Base-by-base conservation (phyloP, 2,329 filamentous ascomycete genomes). In the Alternaria consortialis region DNA sequence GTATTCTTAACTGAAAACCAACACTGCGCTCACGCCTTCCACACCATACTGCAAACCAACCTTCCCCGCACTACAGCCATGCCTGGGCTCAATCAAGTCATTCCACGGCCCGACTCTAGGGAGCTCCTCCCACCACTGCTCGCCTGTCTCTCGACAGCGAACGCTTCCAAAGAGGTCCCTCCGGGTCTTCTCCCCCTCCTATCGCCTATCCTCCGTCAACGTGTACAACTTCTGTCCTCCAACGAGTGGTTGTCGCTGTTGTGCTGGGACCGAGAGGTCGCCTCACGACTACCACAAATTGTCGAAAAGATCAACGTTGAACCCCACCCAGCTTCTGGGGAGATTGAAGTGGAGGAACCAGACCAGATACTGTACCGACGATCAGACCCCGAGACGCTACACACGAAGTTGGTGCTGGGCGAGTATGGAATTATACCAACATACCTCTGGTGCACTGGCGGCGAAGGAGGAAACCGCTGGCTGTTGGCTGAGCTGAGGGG, bases 271-370 rank as follows among this genome's bases (percentile, higher is more conserved):
- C 71, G 83, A 7, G 77, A 84, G 64, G 80, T 86, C 43, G 87
- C 84, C 3, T 81, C 85, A 32, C 85, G 83, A 65, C 83, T 94
- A 17, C 82, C 85, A n/a, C 82, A 86, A 59, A 81, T 90, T 13
- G 87, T 88, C 32, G 84, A 85, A 67, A 84, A 85, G 57, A 86
- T 91, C 54, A 80, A 84, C 46, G 82, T 94, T 32, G 90, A 94
- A 76, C 90, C 91, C n/a, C 92, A 95, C 71, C 92, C 92, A 3
- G 87, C 90, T 5, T 93, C 90, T 2, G 91, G 91, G 55, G 91
- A 94, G 77, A 86, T 94, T 55, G 91, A 94, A 79, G 79, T 94
- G 20, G 88, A 91, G 58, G 90, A 92, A 58, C 84, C 87, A 7
- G 83, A 87, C 60, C 83, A 84, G 29, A 81, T 87, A 34, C 84